Evolutionary conservation across 164 flowering plant genomes (phyloP).

Genomic region (Amborella trichopoda): DNA sequence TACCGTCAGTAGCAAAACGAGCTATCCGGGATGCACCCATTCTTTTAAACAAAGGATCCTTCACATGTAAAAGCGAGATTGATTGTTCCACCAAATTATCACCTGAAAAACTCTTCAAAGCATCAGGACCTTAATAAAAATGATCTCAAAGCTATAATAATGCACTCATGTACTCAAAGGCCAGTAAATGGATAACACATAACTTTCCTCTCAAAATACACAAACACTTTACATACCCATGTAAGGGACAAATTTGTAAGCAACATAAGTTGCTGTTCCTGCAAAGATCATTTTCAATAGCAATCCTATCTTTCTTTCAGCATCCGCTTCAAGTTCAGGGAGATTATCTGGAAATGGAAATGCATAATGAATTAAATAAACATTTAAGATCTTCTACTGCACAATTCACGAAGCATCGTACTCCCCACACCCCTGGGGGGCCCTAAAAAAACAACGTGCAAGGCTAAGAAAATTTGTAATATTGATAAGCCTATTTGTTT

Average conservation of each 20-base stretch:
- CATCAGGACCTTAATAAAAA: not conserved
- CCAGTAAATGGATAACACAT: no score
- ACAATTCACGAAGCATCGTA: no score
- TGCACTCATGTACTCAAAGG: no score
- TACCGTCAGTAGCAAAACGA: conserved; percentile 88
- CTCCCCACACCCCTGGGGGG: no score
- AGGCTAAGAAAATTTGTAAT: no score
- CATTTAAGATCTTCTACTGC: no score
- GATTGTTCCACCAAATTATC: conserved; percentile 82
- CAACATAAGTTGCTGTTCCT: conserved; percentile 63
- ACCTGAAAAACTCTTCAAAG: conserved; percentile 51
- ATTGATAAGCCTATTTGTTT: no score
- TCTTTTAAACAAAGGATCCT: conserved; percentile 91
- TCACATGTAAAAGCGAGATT: conserved; percentile 64
- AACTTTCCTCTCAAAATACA: no score
- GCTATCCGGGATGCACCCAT: conserved; percentile 93
- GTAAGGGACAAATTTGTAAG: conserved; percentile 75
- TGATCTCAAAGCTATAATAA: not conserved
- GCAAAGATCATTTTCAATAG: conserved; percentile 65
- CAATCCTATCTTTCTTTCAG: conserved; percentile 88
- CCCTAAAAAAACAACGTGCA: no score
- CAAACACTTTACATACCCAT: conserved; percentile 39
- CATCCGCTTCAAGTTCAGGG: conserved; percentile 61
- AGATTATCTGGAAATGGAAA: no score
- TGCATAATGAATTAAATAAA: no score